phyloP scores from a whole-genome alignment of 73 alveolate species.

The Chromera velia region DNA sequence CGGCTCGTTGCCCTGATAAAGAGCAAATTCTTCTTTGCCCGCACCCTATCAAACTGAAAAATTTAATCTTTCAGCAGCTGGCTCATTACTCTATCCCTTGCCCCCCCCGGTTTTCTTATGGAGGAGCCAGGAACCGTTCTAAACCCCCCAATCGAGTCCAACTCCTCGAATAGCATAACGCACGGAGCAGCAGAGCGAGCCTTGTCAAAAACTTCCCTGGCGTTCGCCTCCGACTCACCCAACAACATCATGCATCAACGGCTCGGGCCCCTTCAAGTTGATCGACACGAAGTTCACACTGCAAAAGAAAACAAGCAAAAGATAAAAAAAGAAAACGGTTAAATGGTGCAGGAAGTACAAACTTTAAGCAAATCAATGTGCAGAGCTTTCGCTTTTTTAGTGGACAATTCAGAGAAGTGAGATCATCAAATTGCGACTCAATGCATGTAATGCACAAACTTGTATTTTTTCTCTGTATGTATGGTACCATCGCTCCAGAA shows the following conservation, averaged over 20 bases:
- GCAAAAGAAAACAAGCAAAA: too few species aligned
- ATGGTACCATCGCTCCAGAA: too few species aligned
- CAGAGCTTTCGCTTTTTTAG: too few species aligned
- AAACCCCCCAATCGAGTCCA: constrained; percentile 60
- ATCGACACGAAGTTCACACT: constrained; percentile 67
- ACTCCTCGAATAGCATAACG: constrained; percentile 66
- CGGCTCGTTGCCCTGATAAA: constrained; percentile 85
- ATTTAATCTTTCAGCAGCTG: constrained; percentile 81
- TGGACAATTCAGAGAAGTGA: too few species aligned
- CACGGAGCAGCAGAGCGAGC: constrained; percentile 75
- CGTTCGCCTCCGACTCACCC: constrained; percentile 69
- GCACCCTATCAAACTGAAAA: constrained; percentile 90
- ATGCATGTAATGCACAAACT: too few species aligned
- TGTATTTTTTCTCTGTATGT: too few species aligned
- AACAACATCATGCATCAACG: constrained; percentile 73
- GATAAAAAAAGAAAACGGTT: too few species aligned
- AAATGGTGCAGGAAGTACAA: too few species aligned
- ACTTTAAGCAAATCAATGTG: too few species aligned
- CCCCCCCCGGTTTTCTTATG: constrained; percentile 59
- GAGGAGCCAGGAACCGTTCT: constrained; percentile 57
- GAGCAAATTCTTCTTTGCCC: constrained; percentile 78
- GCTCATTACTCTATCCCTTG: constrained; percentile 85
- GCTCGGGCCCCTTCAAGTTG: constrained; percentile 81
- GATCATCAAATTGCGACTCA: too few species aligned
- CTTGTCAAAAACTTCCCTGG: constrained; percentile 64